Conservation (phyloP, 2,329 filamentous ascomycete species). For the Paracorniculantispora psalliotae region DNA sequence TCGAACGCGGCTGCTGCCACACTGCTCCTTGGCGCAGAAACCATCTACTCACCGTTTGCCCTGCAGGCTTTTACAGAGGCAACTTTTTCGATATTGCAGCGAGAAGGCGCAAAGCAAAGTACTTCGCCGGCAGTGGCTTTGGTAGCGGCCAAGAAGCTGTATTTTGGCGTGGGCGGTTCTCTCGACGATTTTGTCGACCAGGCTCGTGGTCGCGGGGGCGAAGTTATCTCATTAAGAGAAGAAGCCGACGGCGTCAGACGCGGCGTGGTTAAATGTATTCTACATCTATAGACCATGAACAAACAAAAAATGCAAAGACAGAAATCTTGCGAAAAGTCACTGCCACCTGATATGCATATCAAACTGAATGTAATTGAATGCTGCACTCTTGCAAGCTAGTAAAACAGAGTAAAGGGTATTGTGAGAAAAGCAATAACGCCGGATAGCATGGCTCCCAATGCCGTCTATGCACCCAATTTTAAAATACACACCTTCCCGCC, state of each 20-base stretch:
- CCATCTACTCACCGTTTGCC: slow-evolving; percentile 74
- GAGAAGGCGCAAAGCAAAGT: slow-evolving; percentile 31
- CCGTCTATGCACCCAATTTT: neutral
- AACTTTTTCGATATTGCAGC: slow-evolving; percentile 53
- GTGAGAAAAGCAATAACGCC: neutral
- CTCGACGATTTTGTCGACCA: slow-evolving; percentile 66
- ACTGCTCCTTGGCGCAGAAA: slow-evolving; percentile 69
- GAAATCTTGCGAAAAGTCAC: neutral
- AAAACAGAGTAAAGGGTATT: neutral
- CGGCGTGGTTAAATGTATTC: slow-evolving; percentile 51
- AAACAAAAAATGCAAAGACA: neutral
- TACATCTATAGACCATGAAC: slow-evolving; percentile 20
- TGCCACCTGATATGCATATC: neutral
- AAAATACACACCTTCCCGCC: neutral
- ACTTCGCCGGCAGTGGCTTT: slow-evolving; percentile 48
- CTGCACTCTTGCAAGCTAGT: neutral
- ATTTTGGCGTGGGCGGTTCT: slow-evolving; percentile 81
- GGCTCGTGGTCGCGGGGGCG: slow-evolving; percentile 43
- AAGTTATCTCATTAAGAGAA: slow-evolving; percentile 49
- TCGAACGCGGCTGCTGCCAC: slow-evolving; percentile 24
- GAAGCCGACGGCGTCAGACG: slow-evolving; percentile 58
- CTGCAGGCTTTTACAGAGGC: slow-evolving; percentile 64
- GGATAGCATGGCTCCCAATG: neutral
- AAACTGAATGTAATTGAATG: neutral
- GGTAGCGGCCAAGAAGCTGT: slow-evolving; percentile 72